Percentiles rank a stretch among this genome's conserved stretches.
These are phyloP conservation scores for Platanthera zijinensis DNA, from an alignment of 106 monocot genomes.

Conservation along the genomic window DNA sequence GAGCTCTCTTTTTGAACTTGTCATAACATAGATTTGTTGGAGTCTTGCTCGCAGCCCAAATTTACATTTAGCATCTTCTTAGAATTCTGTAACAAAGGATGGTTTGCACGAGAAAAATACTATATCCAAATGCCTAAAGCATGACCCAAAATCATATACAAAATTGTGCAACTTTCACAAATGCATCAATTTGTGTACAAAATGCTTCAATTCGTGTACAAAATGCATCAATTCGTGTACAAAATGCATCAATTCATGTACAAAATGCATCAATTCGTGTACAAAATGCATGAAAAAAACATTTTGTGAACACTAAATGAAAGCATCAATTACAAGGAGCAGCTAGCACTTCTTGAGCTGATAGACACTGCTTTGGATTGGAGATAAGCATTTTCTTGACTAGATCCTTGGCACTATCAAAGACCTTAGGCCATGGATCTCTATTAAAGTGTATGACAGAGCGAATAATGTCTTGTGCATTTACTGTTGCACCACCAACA, in stretches of 20 bases:
- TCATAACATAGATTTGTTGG: too few species aligned
- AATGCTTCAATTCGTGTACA: too few species aligned
- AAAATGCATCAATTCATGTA: too few species aligned
- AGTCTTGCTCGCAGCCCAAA: too few species aligned
- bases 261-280: too few species aligned
- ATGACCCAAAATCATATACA: background rate
- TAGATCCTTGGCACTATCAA: slow-evolving; percentile 61
- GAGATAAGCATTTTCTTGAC: slow-evolving; percentile 53
- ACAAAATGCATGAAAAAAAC: background rate
- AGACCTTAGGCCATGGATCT: slow-evolving; percentile 64
- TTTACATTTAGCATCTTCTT: too few species aligned
- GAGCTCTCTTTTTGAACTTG: too few species aligned
- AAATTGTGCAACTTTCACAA: background rate
- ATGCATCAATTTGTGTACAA: background rate
- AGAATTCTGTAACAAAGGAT: too few species aligned
- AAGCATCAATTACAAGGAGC: background rate
- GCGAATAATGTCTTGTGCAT: slow-evolving; percentile 52
- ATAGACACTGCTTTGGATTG: slow-evolving; percentile 36
- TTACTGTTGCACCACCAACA: too few species aligned
- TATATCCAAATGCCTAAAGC: background rate
- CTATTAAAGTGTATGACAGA: slow-evolving; percentile 50
- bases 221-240: too few species aligned
- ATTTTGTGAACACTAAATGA: background rate
- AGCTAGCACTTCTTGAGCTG: slow-evolving; percentile 47
- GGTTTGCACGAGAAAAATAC: too few species aligned